Base-by-base conservation (phyloP, 164 flowering plant species). In the Hamamelis virginiana region DNA sequence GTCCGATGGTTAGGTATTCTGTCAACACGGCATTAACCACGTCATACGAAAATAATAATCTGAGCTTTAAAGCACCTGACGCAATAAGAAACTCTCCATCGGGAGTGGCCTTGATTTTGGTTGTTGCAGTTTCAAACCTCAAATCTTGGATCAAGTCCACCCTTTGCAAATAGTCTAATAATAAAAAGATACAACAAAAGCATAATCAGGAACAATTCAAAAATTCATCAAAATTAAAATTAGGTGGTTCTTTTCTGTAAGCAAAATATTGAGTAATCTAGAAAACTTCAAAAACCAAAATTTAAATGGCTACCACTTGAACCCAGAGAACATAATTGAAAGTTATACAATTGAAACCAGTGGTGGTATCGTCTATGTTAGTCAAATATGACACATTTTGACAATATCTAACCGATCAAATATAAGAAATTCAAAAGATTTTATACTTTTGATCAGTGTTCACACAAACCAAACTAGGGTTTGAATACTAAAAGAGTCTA, bases 81-180 rank as follows among this genome's bases (percentile, higher is more conserved):
- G 97, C 98, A 63, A 95, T 84, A 58, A 95, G 80, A 80, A 65
- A 92, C 69, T 92, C 92, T 25, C 97, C 97, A 73, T 92, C 97
- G 61, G 93, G 93, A 28, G 93, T 84, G 15, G 79, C 85, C 75
- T 87, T 91, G 67, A 95, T 91, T 73, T 81, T 92, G 14, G 83
- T 83, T 16, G 97, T 89, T 1, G 99, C 94, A 64, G 96, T 89
- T 72, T 88, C 91, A 79, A 95, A 95, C 81, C 88, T 82, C 83
- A 95, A 86, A 62, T 95, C 99, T 77, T 92, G 97, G 53, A 95
- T 53, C 68, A 95, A 70, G 22, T 92, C 97, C 74, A 91, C 86
- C 72, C 90, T 89, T 73, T 79, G 83, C 88, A 69, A 58, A 75
- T 92, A 88, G 67, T 85, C 98, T 92, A 69, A 48, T 64, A 22